Evolutionary conservation across 257 asterid genomes (phyloP).

Genomic region (Primulina eburnea): DNA sequence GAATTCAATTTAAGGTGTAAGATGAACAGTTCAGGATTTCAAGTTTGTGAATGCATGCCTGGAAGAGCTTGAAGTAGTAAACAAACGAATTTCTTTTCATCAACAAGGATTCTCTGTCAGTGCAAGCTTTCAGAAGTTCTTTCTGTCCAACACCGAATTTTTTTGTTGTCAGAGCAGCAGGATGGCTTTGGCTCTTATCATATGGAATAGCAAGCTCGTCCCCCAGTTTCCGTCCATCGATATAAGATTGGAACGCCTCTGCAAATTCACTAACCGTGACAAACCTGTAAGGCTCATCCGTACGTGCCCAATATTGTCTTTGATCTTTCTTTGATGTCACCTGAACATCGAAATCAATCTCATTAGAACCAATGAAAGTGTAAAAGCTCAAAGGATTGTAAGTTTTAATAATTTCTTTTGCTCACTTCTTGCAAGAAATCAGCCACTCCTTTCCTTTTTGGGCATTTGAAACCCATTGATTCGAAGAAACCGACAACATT

Average conservation of each 20-base stretch:
- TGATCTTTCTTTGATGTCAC: conserved; percentile 56
- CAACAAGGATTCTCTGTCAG: conserved; percentile 51
- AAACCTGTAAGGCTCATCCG: conserved; percentile 39
- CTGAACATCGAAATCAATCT: conserved; percentile 24
- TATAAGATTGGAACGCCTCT: conserved; percentile 34
- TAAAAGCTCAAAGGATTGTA: neutral
- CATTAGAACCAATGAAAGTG: conserved; percentile 14
- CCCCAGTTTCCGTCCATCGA: conserved; percentile 33
- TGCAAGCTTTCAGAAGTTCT: conserved; percentile 56
- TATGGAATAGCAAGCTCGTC: conserved; percentile 56
- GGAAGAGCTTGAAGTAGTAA: conserved; percentile 47
- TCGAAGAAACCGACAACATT: conserved; percentile 39
- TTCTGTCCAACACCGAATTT: conserved; percentile 50
- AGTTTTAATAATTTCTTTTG: neutral
- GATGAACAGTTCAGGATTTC: neutral
- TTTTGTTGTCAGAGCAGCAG: conserved; percentile 63
- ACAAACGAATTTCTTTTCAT: conserved; percentile 63
- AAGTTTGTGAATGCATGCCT: conserved; percentile 31
- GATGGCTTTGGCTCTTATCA: conserved; percentile 66
- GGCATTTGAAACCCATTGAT: conserved; percentile 47
- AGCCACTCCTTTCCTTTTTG: conserved; percentile 45
- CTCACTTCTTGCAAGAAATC: conserved; percentile 50
- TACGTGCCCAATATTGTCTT: conserved; percentile 44
- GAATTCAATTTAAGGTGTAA: neutral
- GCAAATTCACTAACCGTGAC: conserved; percentile 34